These are phyloP conservation scores for Microcyclosporella mali DNA, from an alignment of 2,329 filamentous ascomycete genomes.

Conservation along the genomic window DNA sequence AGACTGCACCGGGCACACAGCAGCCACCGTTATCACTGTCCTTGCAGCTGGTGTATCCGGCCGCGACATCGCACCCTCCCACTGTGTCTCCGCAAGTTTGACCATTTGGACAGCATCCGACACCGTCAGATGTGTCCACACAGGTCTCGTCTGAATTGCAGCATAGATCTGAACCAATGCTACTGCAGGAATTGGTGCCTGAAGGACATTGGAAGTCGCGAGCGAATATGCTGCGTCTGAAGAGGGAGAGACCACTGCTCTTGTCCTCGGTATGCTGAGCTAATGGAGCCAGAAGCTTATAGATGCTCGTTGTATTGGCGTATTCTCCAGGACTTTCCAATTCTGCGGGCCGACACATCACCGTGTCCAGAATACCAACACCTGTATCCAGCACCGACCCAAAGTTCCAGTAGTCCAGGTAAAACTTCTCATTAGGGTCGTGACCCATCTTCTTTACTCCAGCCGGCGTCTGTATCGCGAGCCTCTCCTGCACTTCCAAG, in stretches of 20 bases:
- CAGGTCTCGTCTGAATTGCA: constrained; percentile 63
- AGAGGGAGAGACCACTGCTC: constrained; percentile 11
- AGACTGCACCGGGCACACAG: constrained; percentile 66
- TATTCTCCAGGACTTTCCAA: constrained; percentile 3
- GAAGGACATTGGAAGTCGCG: constrained; percentile 61
- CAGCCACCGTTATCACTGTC: constrained; percentile 65
- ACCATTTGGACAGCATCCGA: constrained; percentile 69
- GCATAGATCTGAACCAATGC: constrained; percentile 65
- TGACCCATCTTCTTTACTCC: constrained; percentile 67
- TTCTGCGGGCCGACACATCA: constrained; percentile 3
- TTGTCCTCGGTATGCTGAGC: constrained; percentile 44
- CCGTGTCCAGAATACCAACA: not conserved
- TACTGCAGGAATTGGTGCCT: constrained; percentile 59
- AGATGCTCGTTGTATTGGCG: constrained; percentile 5
- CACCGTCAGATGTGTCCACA: constrained; percentile 54
- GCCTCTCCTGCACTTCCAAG: constrained; percentile 35
- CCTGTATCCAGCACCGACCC: constrained; percentile 20
- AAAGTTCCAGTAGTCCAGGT: constrained; percentile 57
- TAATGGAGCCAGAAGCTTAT: constrained; percentile 39
- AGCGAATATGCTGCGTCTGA: constrained; percentile 36
- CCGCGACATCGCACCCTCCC: constrained; percentile 50
- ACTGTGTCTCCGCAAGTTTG: constrained; percentile 58
- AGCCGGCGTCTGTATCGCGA: constrained; percentile 45
- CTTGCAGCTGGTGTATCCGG: constrained; percentile 59
- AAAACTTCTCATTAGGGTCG: constrained; percentile 68